Evolutionary conservation across 2,329 filamentous ascomycete genomes (phyloP), one percentile per base, ranked within the genome.

Genomic region (Lecanicillium sp.): DNA sequence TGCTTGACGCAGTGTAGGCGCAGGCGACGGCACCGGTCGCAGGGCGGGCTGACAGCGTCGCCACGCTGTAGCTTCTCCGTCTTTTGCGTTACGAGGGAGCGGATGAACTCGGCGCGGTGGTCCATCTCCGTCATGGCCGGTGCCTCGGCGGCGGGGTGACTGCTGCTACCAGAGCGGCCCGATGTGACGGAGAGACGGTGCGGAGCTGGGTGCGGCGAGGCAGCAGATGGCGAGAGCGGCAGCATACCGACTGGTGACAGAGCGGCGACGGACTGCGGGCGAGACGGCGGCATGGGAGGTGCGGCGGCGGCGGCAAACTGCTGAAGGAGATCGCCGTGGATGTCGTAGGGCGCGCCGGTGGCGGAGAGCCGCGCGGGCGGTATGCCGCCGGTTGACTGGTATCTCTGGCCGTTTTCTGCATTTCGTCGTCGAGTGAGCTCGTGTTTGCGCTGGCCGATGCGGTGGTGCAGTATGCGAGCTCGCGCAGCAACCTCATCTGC

Each of bases 1-100:
- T 95, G 87, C 66, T 94, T 94, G 40, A 90, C 71, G 53, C 89
- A 95, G 50, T 88, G 81, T 68, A 90, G 87, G 54, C 86, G 83
- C 14, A 94, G 71, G 24, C 89, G 77, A 37, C 89, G 77, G 62
- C 89, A 95, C 30, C 88, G 76, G 62, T 95, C 90, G 60, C 89
- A 95, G 0, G 88, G 87, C 9, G 89, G 90, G n/a, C 80, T 67
- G 41, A 95, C 86, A 5, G 79, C 72, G 47, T 89, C 85, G 3
- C 87, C 87, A 40, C 86, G 83, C 40, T 77, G 73, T 3, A 94
- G 67, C 43, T 81, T 81, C 57, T 95, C 89, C 67, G 91, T 87
- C 50, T 83, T 80, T 32, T 84, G 73, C 9, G 86, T 80, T 69
- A 91, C 87, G 49, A 87, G 72, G 6, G 77, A 57, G 10, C 71